These are phyloP conservation scores for Exophiala viscosa DNA, from an alignment of 2,329 filamentous ascomycete species.

Conservation along the genomic window DNA sequence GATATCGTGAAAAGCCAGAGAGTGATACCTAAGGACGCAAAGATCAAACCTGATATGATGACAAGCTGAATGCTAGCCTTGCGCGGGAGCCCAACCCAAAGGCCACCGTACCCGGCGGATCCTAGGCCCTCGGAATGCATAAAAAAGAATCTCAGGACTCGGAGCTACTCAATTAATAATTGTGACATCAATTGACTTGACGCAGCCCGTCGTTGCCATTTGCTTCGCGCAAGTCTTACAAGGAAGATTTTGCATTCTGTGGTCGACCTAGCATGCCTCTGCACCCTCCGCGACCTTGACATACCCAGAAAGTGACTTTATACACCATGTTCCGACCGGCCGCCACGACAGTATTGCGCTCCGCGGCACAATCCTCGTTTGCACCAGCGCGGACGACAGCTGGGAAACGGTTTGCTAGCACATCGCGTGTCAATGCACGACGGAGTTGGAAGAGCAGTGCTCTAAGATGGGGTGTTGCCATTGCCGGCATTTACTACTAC, in stretches of 20 bases:
- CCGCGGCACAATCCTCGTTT: constrained; percentile 22
- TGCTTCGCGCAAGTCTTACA: not conserved
- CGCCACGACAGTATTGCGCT: constrained; percentile 43
- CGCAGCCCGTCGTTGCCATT: not conserved
- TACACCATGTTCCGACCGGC: constrained; percentile 51
- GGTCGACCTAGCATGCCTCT: constrained; percentile 6
- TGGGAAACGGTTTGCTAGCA: constrained; percentile 53
- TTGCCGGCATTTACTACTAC: constrained; percentile 83
- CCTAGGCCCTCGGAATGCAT: not conserved
- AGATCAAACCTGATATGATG: too few species aligned
- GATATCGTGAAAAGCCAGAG: too few species aligned
- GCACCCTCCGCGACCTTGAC: not conserved
- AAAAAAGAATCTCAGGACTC: not conserved
- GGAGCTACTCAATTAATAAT: not conserved
- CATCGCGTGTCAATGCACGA: constrained; percentile 59
- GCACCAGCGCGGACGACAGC: constrained; percentile 14
- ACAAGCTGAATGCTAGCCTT: too few species aligned
- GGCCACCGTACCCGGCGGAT: not conserved
- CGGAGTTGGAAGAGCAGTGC: constrained; percentile 77
- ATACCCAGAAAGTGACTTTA: not conserved
- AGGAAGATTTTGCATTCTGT: not conserved
- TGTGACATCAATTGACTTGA: not conserved
- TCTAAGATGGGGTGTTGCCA: constrained; percentile 70
- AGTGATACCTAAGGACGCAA: too few species aligned
- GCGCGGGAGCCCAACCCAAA: too few species aligned